Base-by-base conservation (phyloP, 805 yeast species). In the Candida verbasci region DNA sequence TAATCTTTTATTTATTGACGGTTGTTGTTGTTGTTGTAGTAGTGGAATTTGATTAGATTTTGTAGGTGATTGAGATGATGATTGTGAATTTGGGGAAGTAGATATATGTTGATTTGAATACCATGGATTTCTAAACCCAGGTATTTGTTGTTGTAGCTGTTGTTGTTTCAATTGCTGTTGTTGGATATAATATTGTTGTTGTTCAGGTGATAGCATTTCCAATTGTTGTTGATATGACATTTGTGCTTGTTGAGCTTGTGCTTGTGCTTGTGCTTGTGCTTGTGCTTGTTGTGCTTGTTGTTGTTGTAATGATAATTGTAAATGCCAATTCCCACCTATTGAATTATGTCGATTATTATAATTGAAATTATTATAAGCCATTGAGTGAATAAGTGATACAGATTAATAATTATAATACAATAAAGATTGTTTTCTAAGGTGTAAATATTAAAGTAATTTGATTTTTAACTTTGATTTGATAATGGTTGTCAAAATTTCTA, bases 41-140 rank as follows among this genome's bases (percentile, higher is more conserved):
- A 60, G 46, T 9, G 61, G 62, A 15, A 52, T 46, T 24, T 32
- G 37, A 20, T 34, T 38, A 25, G 22, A 27, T 25, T 37, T 17
- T 12, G 30, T 24, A 2, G 41, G 46, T 3, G 24, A 18, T 23
- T 24, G 52, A 39, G 27, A 46, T 50, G 24, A 50, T 21, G 59
- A 47, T 26, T 50, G 57, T 10, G 37, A 20, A 12, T 12, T 24
- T 10, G 32, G 16, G 2, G 30, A 18, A 5, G 42, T 39, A 23
- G 15, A 38, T 15, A 29, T 20, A 27, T 44, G 51, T 17, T 40
- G 47, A 6, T 60, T 49, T 17, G 63, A 55, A 45, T 52, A 65
- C 72, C 72, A 67, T n/a, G 72, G 72, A 37, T 67, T 66, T 24
- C 71, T 46, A 42, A 67, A 67, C 17, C 70, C 70, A 10, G 59